Evolutionary conservation across 345 rosid genomes (phyloP).

Genomic region (Acer saccharum): DNA sequence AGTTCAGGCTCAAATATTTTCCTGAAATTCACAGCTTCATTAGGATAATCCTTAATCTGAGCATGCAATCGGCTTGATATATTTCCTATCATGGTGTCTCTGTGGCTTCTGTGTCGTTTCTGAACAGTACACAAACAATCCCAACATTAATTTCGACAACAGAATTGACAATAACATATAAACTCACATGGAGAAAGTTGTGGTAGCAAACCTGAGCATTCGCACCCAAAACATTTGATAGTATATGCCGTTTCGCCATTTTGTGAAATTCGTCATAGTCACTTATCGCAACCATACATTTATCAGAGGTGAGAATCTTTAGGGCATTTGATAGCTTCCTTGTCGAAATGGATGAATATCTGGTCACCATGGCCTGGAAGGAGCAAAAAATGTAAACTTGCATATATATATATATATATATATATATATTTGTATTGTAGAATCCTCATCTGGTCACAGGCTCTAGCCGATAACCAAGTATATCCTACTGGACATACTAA

Average conservation of each 20-base stretch:
- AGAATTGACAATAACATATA: neutral
- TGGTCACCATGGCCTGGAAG: conserved; percentile 82
- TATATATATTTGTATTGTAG: neutral
- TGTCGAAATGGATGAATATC: conserved; percentile 74
- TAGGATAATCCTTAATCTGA: conserved; percentile 36
- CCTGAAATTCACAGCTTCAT: conserved; percentile 65
- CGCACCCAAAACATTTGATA: conserved; percentile 59
- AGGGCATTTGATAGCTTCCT: conserved; percentile 76
- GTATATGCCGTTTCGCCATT: conserved; percentile 52
- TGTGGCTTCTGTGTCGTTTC: conserved; percentile 60
- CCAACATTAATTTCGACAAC: neutral
- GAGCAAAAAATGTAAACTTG: neutral
- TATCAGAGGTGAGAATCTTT: conserved; percentile 62
- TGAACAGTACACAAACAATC: conserved; percentile 23
- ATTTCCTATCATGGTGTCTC: conserved; percentile 63
- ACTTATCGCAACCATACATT: conserved; percentile 86
- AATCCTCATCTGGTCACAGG: neutral
- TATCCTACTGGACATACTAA: neutral
- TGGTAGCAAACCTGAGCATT: conserved; percentile 67
- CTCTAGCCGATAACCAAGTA: neutral
- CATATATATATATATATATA: too few species aligned
- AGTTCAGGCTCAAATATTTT: conserved; percentile 73
- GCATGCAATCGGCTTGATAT: conserved; percentile 41
- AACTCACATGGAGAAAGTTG: neutral
- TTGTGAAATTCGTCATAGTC: conserved; percentile 84